A percentile compares a stretch with the other conserved stretches of the same genome.
Conservation (phyloP, 2,329 filamentous ascomycete species). For the Ascochyta rabiei region DNA sequence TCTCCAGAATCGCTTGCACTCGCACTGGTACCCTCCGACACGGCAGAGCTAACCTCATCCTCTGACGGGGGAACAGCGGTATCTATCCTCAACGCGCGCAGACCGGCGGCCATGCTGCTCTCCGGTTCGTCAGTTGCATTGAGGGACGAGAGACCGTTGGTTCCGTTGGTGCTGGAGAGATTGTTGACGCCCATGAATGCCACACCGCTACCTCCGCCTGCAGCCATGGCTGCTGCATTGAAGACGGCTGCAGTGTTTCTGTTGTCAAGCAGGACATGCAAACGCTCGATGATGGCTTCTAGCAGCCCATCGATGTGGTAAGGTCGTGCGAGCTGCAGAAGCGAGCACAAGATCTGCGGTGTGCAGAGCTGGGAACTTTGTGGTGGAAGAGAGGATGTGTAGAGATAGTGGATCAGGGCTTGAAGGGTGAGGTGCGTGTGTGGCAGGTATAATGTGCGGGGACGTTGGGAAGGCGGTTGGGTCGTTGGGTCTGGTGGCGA, state of each 20-base stretch:
- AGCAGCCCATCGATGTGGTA: slow-evolving; percentile 92
- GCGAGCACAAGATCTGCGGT: slow-evolving; percentile 92
- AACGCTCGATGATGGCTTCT: slow-evolving; percentile 87
- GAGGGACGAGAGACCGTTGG: slow-evolving; percentile 27
- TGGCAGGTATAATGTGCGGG: slow-evolving; percentile 87
- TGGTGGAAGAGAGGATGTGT: slow-evolving; percentile 85
- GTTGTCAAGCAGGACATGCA: slow-evolving; percentile 88
- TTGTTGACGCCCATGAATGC: slow-evolving; percentile 59
- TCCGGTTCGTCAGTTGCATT: slow-evolving; percentile 22
- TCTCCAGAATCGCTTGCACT: slow-evolving; percentile 42
- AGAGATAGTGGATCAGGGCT: slow-evolving; percentile 88
- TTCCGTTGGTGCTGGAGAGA: slow-evolving; percentile 33
- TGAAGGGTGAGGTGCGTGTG: slow-evolving; percentile 90
- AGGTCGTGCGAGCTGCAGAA: slow-evolving; percentile 89
- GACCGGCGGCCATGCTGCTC: slow-evolving; percentile 41
- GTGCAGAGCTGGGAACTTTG: slow-evolving; percentile 80
- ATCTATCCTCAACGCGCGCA: slow-evolving; percentile 56
- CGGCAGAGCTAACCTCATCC: slow-evolving; percentile 46
- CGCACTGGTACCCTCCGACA: slow-evolving; percentile 36
- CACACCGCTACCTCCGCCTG: slow-evolving; percentile 86
- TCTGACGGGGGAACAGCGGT: slow-evolving; percentile 52
- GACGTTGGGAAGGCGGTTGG: slow-evolving; percentile 68
- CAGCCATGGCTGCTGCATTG: slow-evolving; percentile 97
- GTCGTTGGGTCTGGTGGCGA: slow-evolving; percentile 61
- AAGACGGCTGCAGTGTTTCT: slow-evolving; percentile 96